Evolutionary conservation across 805 yeast genomes (phyloP).

Genomic region (Lipomyces starkeyi): DNA sequence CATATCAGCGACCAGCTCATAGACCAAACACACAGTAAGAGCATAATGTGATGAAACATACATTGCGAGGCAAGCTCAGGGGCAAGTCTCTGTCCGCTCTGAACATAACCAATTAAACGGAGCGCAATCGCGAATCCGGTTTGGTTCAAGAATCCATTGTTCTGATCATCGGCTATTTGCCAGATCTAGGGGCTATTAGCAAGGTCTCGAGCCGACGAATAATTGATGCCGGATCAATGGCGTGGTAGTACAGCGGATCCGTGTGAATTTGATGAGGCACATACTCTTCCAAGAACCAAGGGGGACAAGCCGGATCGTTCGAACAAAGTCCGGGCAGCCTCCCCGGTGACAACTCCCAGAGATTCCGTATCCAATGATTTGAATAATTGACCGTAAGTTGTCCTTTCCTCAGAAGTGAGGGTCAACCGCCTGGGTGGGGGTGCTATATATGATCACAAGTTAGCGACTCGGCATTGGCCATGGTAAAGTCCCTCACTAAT

Average conservation of each 20-base stretch:
- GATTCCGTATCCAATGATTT: conserved; percentile 77
- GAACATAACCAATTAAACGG: conserved; percentile 88
- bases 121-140: conserved; percentile 83
- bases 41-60: conserved; percentile 37
- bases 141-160: conserved; percentile 82
- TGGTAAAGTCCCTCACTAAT: not conserved
- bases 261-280: not conserved
- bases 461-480: not conserved
- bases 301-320: conserved; percentile 87
- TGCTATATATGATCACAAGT: not conserved
- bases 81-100: conserved; percentile 67
- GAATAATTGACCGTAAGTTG: conserved; percentile 75
- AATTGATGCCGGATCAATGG: not conserved
- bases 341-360: conserved; percentile 86
- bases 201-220: not conserved
- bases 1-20: not conserved
- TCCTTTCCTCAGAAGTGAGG: conserved; percentile 72
- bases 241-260: not conserved
- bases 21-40: not conserved
- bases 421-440: conserved; percentile 24
- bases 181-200: conserved; percentile 58
- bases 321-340: conserved; percentile 77
- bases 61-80: conserved; percentile 55
- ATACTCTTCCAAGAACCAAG: conserved; percentile 68
- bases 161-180: conserved; percentile 91